Base-by-base conservation (phyloP, 495 filamentous ascomycete genomes). In the Elasticomyces elasticus region DNA sequence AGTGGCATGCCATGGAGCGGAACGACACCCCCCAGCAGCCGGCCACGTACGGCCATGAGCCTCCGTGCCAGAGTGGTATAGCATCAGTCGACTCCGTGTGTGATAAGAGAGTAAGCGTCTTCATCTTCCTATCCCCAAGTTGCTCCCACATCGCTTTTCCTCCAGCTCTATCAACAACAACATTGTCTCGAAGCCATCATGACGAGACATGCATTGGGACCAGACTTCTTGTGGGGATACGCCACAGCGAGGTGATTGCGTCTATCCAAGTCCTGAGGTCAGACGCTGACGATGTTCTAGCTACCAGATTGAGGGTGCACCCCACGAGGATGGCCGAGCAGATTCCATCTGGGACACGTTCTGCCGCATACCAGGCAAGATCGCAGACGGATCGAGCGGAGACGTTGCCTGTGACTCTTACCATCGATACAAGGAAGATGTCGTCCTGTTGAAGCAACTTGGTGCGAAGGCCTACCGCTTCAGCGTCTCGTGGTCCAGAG, bases 221-320 rank as follows among this genome's bases (percentile, higher is more conserved):
- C 79, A 47, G 85, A 87, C 65, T 89, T 89, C 66, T 66, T 86
- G 55, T 89, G 86, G 86, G 86, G 85, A 50, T 91, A 86, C 67
- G 84, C 86, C 58, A 91, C 85, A 35, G 85, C 85, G 57, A 76
- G 79, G 82, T 86, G 64, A 35, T 15, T 25, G 2, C 12, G 11
- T 27, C 25, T 20, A 4, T 5, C 5, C 7, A 15, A 2, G 19
- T 31, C 6, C 11, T 15, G 4, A 3, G n/a, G 13, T 13, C 45
- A 30, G n/a, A 17, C n/a, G 12, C n/a, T 35, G 23, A 52, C 79
- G 28, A 7, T 13, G 45, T 5, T 30, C n/a, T 17, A 51, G 58
- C 17, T 68, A 66, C 46, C 67, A 69, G 49, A 63, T 69, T 37
- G 67, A 69, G 55, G 67, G 67, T 6, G 67, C 58, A 1, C 55